Evolutionary conservation across 192 early-diverging fungal genomes (phyloP), one percentile per base, ranked within the genome.

Genomic region (Backusella westeae): DNA sequence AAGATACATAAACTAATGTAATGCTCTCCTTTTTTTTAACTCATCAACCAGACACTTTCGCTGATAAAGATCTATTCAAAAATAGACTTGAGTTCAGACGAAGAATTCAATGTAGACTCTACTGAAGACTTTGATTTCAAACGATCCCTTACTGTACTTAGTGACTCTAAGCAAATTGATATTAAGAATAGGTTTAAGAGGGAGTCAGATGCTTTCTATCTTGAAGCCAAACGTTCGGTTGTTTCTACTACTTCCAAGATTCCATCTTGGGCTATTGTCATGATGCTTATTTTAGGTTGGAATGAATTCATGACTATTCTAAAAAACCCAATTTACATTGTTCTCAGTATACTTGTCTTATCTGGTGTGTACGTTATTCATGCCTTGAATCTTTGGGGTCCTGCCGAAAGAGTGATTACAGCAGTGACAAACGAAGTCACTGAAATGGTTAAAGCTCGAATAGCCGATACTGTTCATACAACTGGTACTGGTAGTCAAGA

Each of bases 191-290:
- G 93, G 74, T 98, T 99, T 85, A 90, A 92, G 73, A 89, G 92
- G 32, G 96, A 98, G 75, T 94, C 94, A 0, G 96, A 99, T 84
- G 91, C 90, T 0, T 89, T 96, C 79, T 98, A 95, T 71, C 80
- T 98, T 39, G 98, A 99, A 78, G 98, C 98, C 3, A 99, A 99
- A 86, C 91, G 98, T 35, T 93, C 96, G 2, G 92, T 95, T 74
- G 96, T 99, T 7, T 80, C 90, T 6, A 95, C 94, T 10, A 95
- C 93, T 52, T 93, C 92, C 73, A 92, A 90, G 69, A 89, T 98
- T 29, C 97, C 97, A 1, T 73, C 85, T 23, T 99, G 96, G 96
- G 88, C 96, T 73, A 83, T 96, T 32, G 87, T 91, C 9, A 71
- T 96, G 73, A 83, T 95, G 29, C 80, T 97, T 12, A 74, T 93